A percentile compares a stretch with the other conserved stretches of the same genome.
phyloP scores from a whole-genome alignment of 2,329 filamentous ascomycete genomes.

The Fusarium nisikadoi region DNA sequence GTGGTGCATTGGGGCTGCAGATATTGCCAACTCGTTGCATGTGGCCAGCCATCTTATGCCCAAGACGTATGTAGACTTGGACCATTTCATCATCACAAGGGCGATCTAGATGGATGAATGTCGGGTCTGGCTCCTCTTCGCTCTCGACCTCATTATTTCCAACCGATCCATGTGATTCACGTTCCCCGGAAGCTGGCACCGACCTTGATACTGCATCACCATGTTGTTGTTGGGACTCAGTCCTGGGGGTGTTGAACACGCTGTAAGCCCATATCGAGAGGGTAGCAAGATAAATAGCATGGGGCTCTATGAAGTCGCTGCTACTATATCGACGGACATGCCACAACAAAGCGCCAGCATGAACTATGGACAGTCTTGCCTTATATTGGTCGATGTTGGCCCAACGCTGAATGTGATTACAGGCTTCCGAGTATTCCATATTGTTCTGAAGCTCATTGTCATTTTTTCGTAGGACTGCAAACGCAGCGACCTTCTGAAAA shows the following conservation, averaged over 20 bases:
- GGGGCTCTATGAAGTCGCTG: conserved; percentile 28
- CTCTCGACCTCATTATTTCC: background rate
- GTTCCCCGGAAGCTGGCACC: background rate
- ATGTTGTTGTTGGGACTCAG: background rate
- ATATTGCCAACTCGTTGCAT: conserved; percentile 28
- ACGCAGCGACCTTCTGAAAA: conserved; percentile 17
- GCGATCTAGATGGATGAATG: conserved; percentile 30
- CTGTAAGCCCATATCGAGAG: conserved; percentile 29
- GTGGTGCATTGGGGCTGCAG: conserved; percentile 12
- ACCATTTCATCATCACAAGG: conserved; percentile 38
- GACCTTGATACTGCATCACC: background rate
- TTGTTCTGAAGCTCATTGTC: background rate
- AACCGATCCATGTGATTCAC: background rate
- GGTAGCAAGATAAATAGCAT: conserved; percentile 27
- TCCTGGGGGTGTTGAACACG: conserved; percentile 1
- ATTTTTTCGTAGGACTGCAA: background rate
- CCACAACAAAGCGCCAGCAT: conserved; percentile 32
- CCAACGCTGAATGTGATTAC: conserved; percentile 20
- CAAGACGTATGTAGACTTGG: conserved; percentile 26
- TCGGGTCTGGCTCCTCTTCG: conserved; percentile 19
- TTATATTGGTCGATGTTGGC: conserved; percentile 35
- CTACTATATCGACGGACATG: conserved; percentile 32
- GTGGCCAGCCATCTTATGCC: conserved; percentile 30
- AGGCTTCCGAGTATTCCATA: conserved; percentile 13
- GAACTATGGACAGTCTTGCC: conserved; percentile 28